Conservation (phyloP, 2,329 filamentous ascomycete genomes). For the Aureobasidium melanogenum region DNA sequence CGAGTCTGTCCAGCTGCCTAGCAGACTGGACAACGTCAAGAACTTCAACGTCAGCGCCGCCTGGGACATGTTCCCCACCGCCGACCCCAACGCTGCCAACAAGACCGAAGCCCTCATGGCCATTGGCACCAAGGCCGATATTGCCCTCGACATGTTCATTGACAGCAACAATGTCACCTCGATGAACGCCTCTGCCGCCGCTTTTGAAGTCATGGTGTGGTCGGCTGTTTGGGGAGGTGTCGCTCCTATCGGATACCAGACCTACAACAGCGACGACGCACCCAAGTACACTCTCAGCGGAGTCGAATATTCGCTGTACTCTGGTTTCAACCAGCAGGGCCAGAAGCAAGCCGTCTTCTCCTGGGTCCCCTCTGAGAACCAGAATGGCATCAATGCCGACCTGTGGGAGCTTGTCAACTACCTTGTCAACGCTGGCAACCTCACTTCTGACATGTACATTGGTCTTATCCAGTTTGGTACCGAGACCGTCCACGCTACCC, state of each 20-base stretch:
- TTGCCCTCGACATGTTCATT: constrained; percentile 12
- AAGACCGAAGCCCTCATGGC: not conserved
- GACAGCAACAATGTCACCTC: not conserved
- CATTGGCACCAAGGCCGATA: constrained; percentile 9
- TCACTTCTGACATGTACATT: constrained; percentile 7
- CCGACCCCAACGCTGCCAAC: not conserved
- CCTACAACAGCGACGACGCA: not conserved
- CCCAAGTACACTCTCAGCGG: constrained; percentile 4
- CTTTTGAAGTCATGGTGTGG: constrained; percentile 12
- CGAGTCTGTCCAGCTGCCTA: constrained; percentile 5
- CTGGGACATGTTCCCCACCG: constrained; percentile 8
- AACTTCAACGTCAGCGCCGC: constrained; percentile 8
- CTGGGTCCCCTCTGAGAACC: constrained; percentile 8
- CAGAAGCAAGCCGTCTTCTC: constrained; percentile 12
- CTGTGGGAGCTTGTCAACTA: constrained; percentile 3
- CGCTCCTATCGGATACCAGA: constrained; percentile 10
- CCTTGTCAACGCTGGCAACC: not conserved
- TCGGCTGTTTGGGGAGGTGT: constrained; percentile 11
- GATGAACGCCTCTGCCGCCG: constrained; percentile 9
- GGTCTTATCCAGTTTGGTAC: constrained; percentile 9
- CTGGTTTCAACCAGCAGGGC: constrained; percentile 8
- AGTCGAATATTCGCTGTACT: constrained; percentile 4
- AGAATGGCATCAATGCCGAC: not conserved
- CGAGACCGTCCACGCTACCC: constrained; percentile 11
- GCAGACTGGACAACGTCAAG: constrained; percentile 6